Evolutionary conservation across 768 basidiomycete genomes (phyloP).

Genomic region (Lyophyllum shimeji): DNA sequence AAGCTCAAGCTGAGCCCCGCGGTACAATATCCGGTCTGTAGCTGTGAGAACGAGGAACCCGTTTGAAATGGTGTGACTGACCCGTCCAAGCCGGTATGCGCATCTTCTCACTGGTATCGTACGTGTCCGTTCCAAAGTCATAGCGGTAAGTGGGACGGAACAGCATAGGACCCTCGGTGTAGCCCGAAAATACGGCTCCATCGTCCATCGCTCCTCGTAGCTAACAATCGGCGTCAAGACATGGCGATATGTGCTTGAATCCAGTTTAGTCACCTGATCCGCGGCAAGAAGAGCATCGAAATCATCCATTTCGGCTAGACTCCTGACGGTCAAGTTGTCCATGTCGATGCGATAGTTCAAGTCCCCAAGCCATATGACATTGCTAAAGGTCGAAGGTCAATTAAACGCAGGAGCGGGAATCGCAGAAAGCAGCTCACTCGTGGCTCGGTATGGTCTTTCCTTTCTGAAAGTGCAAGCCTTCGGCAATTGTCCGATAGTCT

Average conservation of each 20-base stretch:
- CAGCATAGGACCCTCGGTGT: constrained; percentile 85
- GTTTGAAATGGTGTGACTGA: constrained; percentile 28
- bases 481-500: constrained; percentile 86
- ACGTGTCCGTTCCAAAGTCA: constrained; percentile 75
- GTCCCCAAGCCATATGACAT: constrained; percentile 93
- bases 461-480: constrained; percentile 82
- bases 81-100: constrained; percentile 98
- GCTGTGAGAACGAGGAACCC: constrained; percentile 7
- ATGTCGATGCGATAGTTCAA: constrained; percentile 94
- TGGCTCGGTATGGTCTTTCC: constrained; percentile 90
- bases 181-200: constrained; percentile 77
- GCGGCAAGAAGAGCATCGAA: constrained; percentile 73
- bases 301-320: constrained; percentile 61
- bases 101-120: constrained; percentile 96
- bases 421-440: constrained; percentile 57
- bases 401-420: not conserved
- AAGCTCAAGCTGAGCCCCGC: constrained; percentile 70
- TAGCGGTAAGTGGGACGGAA: constrained; percentile 97
- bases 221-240: constrained; percentile 35
- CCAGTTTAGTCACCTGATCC: constrained; percentile 69
- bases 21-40: constrained; percentile 89
- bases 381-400: constrained; percentile 46
- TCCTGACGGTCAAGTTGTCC: constrained; percentile 77
- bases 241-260: not conserved
- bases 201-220: constrained; percentile 70